Evolutionary conservation across 306 rosid genomes (phyloP).

Genomic region (Quercus wislizeni): DNA sequence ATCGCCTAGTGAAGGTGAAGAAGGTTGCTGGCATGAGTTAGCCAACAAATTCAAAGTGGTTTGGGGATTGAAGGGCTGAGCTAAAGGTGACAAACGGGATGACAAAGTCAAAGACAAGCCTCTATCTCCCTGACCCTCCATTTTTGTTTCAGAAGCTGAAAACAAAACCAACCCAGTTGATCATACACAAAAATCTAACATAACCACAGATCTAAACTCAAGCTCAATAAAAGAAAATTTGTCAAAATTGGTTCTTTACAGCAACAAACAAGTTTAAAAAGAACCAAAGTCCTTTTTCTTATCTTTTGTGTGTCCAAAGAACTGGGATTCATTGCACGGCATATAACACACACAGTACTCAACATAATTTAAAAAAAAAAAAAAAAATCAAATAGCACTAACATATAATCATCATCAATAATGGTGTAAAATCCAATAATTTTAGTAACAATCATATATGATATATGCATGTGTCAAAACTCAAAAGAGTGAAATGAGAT

Average conservation of each 20-base stretch:
- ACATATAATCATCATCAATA: neutral
- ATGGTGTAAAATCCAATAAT: neutral
- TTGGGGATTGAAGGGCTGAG: slow-evolving; percentile 50
- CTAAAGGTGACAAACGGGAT: slow-evolving; percentile 59
- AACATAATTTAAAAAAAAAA: neutral
- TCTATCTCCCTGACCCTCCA: slow-evolving; percentile 9
- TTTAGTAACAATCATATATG: neutral
- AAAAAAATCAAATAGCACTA: neutral
- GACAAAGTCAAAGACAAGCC: slow-evolving; percentile 4
- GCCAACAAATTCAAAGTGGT: slow-evolving; percentile 17
- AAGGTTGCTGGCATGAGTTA: slow-evolving; percentile 6
- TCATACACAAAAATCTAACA: neutral
- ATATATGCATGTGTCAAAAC: too few relatives aligned
- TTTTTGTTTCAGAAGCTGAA: slow-evolving; percentile 13
- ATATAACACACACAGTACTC: neutral
- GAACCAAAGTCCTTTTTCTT: neutral
- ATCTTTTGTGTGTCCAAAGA: neutral
- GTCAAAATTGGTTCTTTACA: neutral
- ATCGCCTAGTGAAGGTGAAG: neutral
- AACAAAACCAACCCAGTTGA: neutral
- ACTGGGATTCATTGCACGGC: neutral
- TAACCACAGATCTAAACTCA: neutral
- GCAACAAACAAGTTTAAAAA: neutral
- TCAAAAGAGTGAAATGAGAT: neutral
- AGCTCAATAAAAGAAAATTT: neutral